These are phyloP conservation scores for Candida glucosophila DNA, from an alignment of 1,139 yeast species.

Conservation along the genomic window DNA sequence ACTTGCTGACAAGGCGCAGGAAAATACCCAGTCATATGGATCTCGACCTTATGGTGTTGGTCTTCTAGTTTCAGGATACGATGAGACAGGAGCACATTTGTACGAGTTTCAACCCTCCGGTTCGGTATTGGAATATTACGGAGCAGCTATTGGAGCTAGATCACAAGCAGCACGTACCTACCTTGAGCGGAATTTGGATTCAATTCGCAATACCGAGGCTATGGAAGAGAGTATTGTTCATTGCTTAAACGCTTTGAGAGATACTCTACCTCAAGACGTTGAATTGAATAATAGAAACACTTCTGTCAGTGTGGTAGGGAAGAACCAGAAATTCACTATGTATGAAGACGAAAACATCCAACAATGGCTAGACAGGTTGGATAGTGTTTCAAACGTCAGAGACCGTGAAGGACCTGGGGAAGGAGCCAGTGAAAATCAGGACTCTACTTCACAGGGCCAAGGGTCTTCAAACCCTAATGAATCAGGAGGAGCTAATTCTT, in stretches of 20 bases:
- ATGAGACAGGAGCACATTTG: constrained; percentile 89
- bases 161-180: constrained; percentile 95
- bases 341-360: constrained; percentile 85
- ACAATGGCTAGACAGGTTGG: constrained; percentile 67
- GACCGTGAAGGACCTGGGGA: constrained; percentile 34
- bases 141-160: constrained; percentile 96
- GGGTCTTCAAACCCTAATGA: constrained; percentile 5
- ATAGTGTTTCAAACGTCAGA: constrained; percentile 48
- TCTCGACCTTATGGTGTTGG: constrained; percentile 98
- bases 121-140: constrained; percentile 80
- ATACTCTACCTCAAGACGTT: constrained; percentile 89
- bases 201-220: constrained; percentile 47
- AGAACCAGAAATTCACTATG: constrained; percentile 61
- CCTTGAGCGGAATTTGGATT: constrained; percentile 74
- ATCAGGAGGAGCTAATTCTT: constrained; percentile 6
- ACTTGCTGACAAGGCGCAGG: constrained; percentile 95
- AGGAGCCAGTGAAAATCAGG: constrained; percentile 15
- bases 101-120: constrained; percentile 97
- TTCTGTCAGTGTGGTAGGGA: constrained; percentile 85
- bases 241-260: constrained; percentile 88
- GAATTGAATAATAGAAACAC: constrained; percentile 81
- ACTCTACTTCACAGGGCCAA: constrained; percentile 4
- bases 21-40: constrained; percentile 92
- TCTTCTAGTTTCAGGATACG: constrained; percentile 81
- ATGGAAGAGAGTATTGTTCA: constrained; percentile 74